These are phyloP conservation scores for Eucalyptus marginata DNA, from an alignment of 345 rosid species.

Conservation along the genomic window DNA sequence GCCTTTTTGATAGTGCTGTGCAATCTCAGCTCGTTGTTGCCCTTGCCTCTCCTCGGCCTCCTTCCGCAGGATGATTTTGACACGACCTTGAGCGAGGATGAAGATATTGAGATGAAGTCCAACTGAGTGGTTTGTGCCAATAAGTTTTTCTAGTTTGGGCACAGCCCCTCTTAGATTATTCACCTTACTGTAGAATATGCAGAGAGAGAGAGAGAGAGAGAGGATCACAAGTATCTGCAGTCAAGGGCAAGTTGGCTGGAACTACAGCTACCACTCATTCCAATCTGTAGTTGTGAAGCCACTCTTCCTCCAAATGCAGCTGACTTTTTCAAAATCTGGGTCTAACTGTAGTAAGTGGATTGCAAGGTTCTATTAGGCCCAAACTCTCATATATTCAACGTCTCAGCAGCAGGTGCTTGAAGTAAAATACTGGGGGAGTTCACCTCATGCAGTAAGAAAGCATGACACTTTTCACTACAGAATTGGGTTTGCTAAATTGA, in stretches of 20 bases:
- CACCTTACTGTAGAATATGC: background rate
- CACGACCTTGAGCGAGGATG: slow-evolving; percentile 17
- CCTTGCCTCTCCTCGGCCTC: slow-evolving; percentile 85
- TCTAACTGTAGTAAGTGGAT: background rate
- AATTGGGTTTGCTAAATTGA: background rate
- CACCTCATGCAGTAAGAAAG: background rate
- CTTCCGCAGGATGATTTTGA: slow-evolving; percentile 48
- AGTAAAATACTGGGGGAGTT: background rate
- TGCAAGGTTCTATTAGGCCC: background rate
- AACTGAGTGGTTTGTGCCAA: slow-evolving; percentile 13
- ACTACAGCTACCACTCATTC: background rate
- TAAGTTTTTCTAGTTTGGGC: background rate
- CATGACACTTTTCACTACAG: background rate
- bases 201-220: background rate
- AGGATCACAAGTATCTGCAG: background rate
- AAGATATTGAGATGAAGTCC: slow-evolving; percentile 68
- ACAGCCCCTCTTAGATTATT: background rate
- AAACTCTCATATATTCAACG: background rate
- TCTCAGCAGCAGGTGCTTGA: background rate
- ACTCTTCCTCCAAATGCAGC: background rate
- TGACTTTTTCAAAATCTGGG: background rate
- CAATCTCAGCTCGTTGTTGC: slow-evolving; percentile 93
- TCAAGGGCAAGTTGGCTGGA: background rate
- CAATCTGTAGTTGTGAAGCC: background rate
- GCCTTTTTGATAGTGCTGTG: slow-evolving; percentile 61